These are phyloP conservation scores for Curvularia eragrostidis DNA, from an alignment of 2,329 filamentous ascomycete genomes.

Conservation along the genomic window DNA sequence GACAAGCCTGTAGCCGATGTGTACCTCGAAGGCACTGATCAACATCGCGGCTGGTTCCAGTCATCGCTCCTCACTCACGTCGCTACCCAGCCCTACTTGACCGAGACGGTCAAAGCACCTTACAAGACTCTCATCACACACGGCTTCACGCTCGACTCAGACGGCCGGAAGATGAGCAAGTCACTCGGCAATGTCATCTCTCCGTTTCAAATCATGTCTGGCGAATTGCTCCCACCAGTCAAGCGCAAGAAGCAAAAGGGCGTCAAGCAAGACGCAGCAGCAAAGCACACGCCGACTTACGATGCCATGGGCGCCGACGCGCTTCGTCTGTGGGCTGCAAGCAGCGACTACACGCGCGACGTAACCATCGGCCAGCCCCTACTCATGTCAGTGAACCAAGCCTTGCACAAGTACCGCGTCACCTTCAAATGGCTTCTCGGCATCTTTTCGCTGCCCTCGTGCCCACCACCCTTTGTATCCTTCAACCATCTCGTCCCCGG, in stretches of 20 bases:
- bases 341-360: slow-evolving; percentile 89
- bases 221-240: slow-evolving; percentile 73
- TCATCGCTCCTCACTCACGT: slow-evolving; percentile 90
- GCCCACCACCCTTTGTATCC: slow-evolving; percentile 36
- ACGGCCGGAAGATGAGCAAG: slow-evolving; percentile 99
- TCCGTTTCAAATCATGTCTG: slow-evolving; percentile 84
- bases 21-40: slow-evolving; percentile 92
- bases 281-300: slow-evolving; percentile 53
- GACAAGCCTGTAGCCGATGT: slow-evolving; percentile 71
- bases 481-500: slow-evolving; percentile 28
- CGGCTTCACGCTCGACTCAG: slow-evolving; percentile 87
- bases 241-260: slow-evolving; percentile 66
- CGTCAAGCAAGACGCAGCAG: slow-evolving; percentile 34
- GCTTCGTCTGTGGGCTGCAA: slow-evolving; percentile 87
- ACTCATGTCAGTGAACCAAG: slow-evolving; percentile 76
- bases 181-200: slow-evolving; percentile 88
- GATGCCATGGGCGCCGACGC: slow-evolving; percentile 85
- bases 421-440: slow-evolving; percentile 92
- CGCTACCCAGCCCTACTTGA: slow-evolving; percentile 60
- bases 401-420: slow-evolving; percentile 84
- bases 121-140: slow-evolving; percentile 94
- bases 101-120: slow-evolving; percentile 61
- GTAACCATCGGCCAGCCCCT: slow-evolving; percentile 81
- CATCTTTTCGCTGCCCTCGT: slow-evolving; percentile 55
- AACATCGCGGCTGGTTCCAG: slow-evolving; percentile 98